phyloP scores from a whole-genome alignment of 2,329 filamentous ascomycete genomes.

The Stylonectria norvegica region DNA sequence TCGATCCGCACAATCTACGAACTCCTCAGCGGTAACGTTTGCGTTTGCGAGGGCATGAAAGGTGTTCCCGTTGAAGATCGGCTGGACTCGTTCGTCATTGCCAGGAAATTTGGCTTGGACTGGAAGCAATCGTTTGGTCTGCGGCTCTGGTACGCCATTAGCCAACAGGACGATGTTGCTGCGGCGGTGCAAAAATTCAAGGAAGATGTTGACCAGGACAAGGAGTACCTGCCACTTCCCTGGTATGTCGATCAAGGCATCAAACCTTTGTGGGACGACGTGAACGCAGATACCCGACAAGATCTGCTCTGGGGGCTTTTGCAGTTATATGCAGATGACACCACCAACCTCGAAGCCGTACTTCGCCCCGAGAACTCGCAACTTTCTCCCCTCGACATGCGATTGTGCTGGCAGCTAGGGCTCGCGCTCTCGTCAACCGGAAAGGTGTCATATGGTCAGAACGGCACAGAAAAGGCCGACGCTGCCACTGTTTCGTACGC shows the following conservation, averaged over 20 bases:
- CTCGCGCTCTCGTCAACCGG: constrained; percentile 57
- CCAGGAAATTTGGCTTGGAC: constrained; percentile 77
- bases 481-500: constrained; percentile 64
- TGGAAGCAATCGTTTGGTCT: constrained; percentile 94
- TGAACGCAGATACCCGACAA: constrained; percentile 56
- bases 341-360: constrained; percentile 62
- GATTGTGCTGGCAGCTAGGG: constrained; percentile 82
- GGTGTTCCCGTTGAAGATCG: constrained; percentile 74
- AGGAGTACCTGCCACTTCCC: constrained; percentile 69
- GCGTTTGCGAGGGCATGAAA: constrained; percentile 74
- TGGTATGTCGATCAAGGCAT: constrained; percentile 64
- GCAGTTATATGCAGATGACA: constrained; percentile 68
- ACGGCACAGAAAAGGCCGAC: constrained; percentile 60
- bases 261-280: constrained; percentile 58
- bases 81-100: constrained; percentile 74
- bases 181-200: constrained; percentile 71
- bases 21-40: constrained; percentile 82
- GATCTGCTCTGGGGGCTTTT: constrained; percentile 86
- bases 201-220: constrained; percentile 66
- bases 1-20: constrained; percentile 85
- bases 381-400: constrained; percentile 68
- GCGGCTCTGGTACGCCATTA: constrained; percentile 81
- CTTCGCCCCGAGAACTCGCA: constrained; percentile 75
- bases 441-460: constrained; percentile 50
- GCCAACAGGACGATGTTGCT: constrained; percentile 64